phyloP scores from a whole-genome alignment of 768 basidiomycete species.

The Termitomyces eurrhizus region DNA sequence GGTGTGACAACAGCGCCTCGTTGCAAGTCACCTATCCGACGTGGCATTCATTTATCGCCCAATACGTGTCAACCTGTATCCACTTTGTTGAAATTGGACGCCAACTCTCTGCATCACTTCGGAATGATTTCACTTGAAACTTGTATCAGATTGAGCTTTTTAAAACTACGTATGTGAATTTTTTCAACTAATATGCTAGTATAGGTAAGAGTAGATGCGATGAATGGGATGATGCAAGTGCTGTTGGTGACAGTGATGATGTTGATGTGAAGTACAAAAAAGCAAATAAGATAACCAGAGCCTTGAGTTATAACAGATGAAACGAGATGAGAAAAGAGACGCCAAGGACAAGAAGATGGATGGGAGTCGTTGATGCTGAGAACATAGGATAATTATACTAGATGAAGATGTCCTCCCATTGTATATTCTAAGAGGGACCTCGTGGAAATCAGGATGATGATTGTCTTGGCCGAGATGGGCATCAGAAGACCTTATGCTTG shows the following conservation, averaged over 20 bases:
- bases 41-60: neutral
- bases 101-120: neutral
- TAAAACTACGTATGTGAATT: neutral
- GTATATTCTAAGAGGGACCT: slow-evolving; percentile 5
- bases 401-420: slow-evolving; percentile 8
- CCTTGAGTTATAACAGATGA: slow-evolving; percentile 4
- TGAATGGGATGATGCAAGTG: slow-evolving; percentile 10
- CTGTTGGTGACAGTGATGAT: slow-evolving; percentile 6
- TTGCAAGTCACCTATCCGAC: neutral
- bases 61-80: neutral
- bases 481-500: neutral
- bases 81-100: neutral
- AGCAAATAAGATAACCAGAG: slow-evolving; percentile 10
- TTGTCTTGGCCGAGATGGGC: neutral
- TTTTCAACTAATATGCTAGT: neutral
- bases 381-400: slow-evolving; percentile 10
- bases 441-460: neutral
- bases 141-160: neutral
- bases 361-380: slow-evolving; percentile 10
- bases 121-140: neutral
- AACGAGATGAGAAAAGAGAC: slow-evolving; percentile 8
- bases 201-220: neutral
- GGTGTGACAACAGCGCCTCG: neutral
- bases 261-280: slow-evolving; percentile 8
- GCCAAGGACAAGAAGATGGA: slow-evolving; percentile 7